These are phyloP conservation scores for Mortierella sp. DNA, from an alignment of 371 early-diverging fungal species.

Conservation along the genomic window DNA sequence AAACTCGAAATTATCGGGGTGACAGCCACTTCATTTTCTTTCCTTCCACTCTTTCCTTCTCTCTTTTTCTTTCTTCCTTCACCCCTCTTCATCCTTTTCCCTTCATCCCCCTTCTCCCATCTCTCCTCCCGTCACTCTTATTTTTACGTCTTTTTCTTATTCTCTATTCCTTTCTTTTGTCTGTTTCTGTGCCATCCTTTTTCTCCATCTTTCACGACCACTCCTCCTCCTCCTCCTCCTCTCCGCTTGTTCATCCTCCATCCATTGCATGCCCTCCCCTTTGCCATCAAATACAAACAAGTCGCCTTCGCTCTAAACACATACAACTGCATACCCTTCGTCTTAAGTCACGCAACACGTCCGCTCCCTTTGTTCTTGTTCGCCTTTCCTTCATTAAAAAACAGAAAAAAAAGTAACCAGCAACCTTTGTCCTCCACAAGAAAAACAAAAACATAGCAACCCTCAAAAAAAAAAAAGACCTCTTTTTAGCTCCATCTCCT, in stretches of 20 bases:
- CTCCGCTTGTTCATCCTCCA: not conserved
- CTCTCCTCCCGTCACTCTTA: not conserved
- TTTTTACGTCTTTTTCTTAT: not conserved
- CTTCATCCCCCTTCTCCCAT: conserved; percentile 1
- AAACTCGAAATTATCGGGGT: not conserved
- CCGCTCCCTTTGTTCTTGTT: not conserved
- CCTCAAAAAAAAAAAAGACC: not conserved
- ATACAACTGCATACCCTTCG: not conserved
- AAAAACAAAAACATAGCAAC: not conserved
- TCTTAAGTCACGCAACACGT: not conserved
- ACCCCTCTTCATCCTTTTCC: conserved; percentile 1
- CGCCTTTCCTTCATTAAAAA: not conserved
- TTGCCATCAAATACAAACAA: not conserved
- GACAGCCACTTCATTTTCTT: not conserved
- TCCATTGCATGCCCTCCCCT: conserved; percentile 10
- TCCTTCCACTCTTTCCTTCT: not conserved
- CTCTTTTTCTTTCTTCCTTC: not conserved
- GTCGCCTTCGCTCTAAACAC: not conserved
- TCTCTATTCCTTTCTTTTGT: not conserved
- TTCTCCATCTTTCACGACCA: conserved; percentile 3
- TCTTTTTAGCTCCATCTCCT: not conserved
- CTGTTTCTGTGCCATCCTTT: not conserved
- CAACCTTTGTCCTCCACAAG: not conserved
- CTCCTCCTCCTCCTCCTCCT: not conserved
- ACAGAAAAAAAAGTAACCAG: not conserved